phyloP scores from a whole-genome alignment of 352 stramenopile species.

The Pythium biforme region DNA sequence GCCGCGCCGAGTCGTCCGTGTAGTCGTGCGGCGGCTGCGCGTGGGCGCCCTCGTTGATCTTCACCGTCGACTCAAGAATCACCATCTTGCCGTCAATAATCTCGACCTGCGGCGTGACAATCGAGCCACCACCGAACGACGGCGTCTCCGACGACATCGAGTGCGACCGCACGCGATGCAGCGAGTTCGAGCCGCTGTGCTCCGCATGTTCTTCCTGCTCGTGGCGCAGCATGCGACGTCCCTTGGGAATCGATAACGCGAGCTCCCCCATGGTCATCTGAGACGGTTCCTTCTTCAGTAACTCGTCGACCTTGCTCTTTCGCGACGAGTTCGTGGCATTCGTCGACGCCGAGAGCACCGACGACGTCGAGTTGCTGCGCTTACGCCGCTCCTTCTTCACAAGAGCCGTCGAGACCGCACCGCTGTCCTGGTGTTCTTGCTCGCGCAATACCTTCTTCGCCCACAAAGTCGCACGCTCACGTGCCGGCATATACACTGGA shows the following conservation, averaged over 20 bases:
- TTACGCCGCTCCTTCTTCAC: slow-evolving; percentile 45
- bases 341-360: slow-evolving; percentile 37
- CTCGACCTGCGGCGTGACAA: slow-evolving; percentile 76
- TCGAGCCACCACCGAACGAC: slow-evolving; percentile 57
- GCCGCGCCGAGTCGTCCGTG: slow-evolving; percentile 32
- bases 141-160: slow-evolving; percentile 63
- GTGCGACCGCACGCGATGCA: slow-evolving; percentile 56
- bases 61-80: slow-evolving; percentile 66
- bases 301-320: slow-evolving; percentile 53
- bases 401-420: slow-evolving; percentile 22
- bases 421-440: slow-evolving; percentile 35
- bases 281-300: slow-evolving; percentile 68
- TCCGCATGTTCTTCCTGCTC: slow-evolving; percentile 58
- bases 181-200: slow-evolving; percentile 30
- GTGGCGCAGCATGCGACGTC: slow-evolving; percentile 50
- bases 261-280: slow-evolving; percentile 87
- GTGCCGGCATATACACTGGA: slow-evolving; percentile 61
- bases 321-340: slow-evolving; percentile 20
- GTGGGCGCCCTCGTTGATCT: slow-evolving; percentile 43
- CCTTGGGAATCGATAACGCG: slow-evolving; percentile 70
- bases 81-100: slow-evolving; percentile 89
- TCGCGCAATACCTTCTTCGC: slow-evolving; percentile 61
- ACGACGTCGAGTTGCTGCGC: slow-evolving; percentile 58
- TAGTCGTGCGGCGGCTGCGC: slow-evolving; percentile 28
- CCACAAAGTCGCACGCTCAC: slow-evolving; percentile 71